Percentiles rank a stretch among this genome's conserved stretches.
Conservation (phyloP, 2,329 filamentous ascomycete species). For the Xenosphaeropsis pyriputrescens region DNA sequence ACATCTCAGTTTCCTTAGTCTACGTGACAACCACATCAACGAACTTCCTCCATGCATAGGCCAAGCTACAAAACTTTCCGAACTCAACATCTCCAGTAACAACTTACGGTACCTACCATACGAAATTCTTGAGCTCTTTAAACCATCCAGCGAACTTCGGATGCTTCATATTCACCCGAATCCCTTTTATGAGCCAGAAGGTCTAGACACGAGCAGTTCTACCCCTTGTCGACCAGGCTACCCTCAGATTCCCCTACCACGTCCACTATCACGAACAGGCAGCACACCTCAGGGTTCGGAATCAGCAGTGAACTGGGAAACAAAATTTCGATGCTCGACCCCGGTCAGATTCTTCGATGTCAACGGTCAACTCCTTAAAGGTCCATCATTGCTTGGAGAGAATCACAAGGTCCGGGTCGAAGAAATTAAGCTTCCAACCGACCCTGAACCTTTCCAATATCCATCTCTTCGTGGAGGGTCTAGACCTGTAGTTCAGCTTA, state of each 20-base stretch:
- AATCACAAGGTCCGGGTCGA: too few species aligned
- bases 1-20: slow-evolving; percentile 46
- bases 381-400: slow-evolving; percentile 5
- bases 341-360: slow-evolving; percentile 14
- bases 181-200: slow-evolving; percentile 34
- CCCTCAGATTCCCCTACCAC: slow-evolving; percentile 3
- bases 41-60: slow-evolving; percentile 46
- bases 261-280: slow-evolving; percentile 1
- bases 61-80: slow-evolving; percentile 39
- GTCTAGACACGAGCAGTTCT: slow-evolving; percentile 4
- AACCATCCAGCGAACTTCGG: slow-evolving; percentile 26
- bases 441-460: too few species aligned
- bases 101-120: slow-evolving; percentile 42
- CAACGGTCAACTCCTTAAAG: slow-evolving; percentile 12
- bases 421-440: too few species aligned
- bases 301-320: slow-evolving; percentile 9
- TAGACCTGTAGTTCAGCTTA: too few species aligned
- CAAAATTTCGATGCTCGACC: slow-evolving; percentile 13
- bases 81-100: slow-evolving; percentile 55
- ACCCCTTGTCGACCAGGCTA: slow-evolving; percentile 3
- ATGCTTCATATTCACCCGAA: slow-evolving; percentile 47
- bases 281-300: background rate
- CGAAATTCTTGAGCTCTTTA: slow-evolving; percentile 44
- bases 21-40: slow-evolving; percentile 46
- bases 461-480: too few species aligned